Conservation (phyloP, 108 stramenopile species). For the Skeletonema grethae region DNA sequence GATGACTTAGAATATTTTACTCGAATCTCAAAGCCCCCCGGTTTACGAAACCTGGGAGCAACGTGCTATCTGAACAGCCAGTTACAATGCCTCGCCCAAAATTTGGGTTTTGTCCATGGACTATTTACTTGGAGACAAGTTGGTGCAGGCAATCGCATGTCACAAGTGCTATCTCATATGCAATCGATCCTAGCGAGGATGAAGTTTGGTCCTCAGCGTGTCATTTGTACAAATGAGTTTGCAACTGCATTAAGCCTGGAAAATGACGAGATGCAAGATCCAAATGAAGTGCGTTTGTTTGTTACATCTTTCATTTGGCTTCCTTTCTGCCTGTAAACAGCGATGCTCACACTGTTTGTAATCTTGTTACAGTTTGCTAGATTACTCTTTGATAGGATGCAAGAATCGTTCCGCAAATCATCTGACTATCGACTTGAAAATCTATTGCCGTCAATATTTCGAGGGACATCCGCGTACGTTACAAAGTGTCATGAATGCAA, state of each 20-base stretch:
- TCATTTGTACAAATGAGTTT: conserved; percentile 68
- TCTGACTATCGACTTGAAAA: conserved; percentile 9
- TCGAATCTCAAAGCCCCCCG: conserved; percentile 61
- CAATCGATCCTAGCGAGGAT: conserved; percentile 70
- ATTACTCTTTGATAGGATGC: conserved; percentile 81
- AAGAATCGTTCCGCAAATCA: conserved; percentile 73
- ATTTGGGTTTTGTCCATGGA: conserved; percentile 72
- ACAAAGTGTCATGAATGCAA: conserved; percentile 67
- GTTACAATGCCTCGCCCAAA: conserved; percentile 86
- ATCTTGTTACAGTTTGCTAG: conserved; percentile 64
- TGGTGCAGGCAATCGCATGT: conserved; percentile 47
- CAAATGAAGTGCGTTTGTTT: conserved; percentile 66
- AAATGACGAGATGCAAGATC: conserved; percentile 88
- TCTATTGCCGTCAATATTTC: conserved; percentile 60
- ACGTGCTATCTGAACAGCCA: conserved; percentile 92
- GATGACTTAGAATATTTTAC: no score
- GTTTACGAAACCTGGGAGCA: conserved; percentile 84
- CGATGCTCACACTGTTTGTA: neutral
- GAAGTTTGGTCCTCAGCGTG: conserved; percentile 59
- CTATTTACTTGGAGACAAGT: conserved; percentile 69
- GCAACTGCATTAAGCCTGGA: conserved; percentile 70
- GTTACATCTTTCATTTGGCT: neutral
- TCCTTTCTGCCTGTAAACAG: neutral
- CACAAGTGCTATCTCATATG: conserved; percentile 58
- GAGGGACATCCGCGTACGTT: conserved; percentile 63